Conservation (phyloP, 2,329 filamentous ascomycete genomes). For the Davidsoniella eucalypti region DNA sequence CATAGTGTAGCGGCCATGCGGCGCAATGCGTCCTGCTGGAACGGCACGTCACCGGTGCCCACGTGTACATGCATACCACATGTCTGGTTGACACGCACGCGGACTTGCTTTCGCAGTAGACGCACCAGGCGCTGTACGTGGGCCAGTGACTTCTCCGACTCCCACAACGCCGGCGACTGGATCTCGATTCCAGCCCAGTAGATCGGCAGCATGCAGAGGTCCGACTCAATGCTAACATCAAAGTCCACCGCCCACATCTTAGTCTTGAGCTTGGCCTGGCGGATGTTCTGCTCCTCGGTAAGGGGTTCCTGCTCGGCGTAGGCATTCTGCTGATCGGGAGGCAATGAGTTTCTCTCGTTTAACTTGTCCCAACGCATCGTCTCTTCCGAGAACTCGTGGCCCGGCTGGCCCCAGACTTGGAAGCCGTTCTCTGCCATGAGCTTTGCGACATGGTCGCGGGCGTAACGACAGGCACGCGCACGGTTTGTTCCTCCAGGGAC, state of each 20-base stretch:
- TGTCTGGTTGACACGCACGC: conserved; percentile 20
- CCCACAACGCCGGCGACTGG: conserved; percentile 21
- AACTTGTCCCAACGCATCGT: not conserved
- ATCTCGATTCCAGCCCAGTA: conserved; percentile 19
- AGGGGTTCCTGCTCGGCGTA: too few species aligned
- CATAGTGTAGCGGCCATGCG: conserved; percentile 21
- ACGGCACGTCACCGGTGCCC: conserved; percentile 20
- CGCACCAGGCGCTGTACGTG: conserved; percentile 20
- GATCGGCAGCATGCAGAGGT: not conserved
- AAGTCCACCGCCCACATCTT: not conserved
- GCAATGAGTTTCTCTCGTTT: too few species aligned
- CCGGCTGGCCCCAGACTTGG: conserved; percentile 11
- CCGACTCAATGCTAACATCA: not conserved
- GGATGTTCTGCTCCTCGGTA: conserved; percentile 1
- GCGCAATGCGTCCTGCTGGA: conserved; percentile 18
- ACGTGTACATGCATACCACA: conserved; percentile 24
- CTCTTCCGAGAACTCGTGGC: not conserved
- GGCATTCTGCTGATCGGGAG: too few species aligned
- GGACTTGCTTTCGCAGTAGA: conserved; percentile 19
- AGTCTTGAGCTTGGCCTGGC: not conserved
- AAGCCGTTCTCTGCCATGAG: conserved; percentile 16
- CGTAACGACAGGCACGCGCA: not conserved
- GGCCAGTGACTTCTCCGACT: conserved; percentile 17
- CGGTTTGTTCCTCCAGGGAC: not conserved
- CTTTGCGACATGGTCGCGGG: conserved; percentile 13